Base-by-base conservation (phyloP, 2,329 filamentous ascomycete species). In the Aspergillus nomiae region DNA sequence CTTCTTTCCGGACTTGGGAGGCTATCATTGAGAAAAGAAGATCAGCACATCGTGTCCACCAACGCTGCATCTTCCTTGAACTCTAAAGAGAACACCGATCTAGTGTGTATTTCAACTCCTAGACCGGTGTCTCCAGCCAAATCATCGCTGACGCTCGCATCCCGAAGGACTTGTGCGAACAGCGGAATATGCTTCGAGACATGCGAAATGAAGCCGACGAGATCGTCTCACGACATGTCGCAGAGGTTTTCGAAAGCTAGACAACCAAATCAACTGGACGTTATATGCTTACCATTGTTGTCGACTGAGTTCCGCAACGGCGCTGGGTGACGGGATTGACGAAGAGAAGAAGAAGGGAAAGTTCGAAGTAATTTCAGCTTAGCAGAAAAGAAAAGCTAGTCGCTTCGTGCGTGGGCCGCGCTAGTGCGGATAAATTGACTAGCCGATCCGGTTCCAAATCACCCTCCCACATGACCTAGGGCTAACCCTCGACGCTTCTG, bases 1-100 rank as follows among this genome's bases (percentile, higher is more conserved):
- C 89, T 97, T 98, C 92, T 97, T 98, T 87, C 93, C 93, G 78
- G 81, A 77, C 87, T 98, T 99, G 82, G 94, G 92, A 91, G 95
- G 92, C 95, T 98, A 87, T 98, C 94, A 98, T 98, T 95, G 94
- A 98, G 94, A 92, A 96, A 94, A 95, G 91, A 96, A 92, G 90
- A 92, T 79, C 91, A 97, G 93, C 90, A 82, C 83, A 86, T 83
- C 87, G 86, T 88, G 87, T 89, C 87, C 90, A 90, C 86, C 86
- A 89, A 69, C 74, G 75, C 85, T 86, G 82, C 79, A 86, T 91
- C 90, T 92, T 91, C 89, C 90, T 88, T 90, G 84, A 91, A 90
- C 92, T 96, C 92, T 96, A 96, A 84, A 90, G 92, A 95, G 90
- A 83, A 66, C 69, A 76, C 67, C 71, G 72, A 81, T 77, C 71